Evolutionary conservation across 208 protist genomes (phyloP).

Genomic region (Acanthamoeba triangularis): DNA sequence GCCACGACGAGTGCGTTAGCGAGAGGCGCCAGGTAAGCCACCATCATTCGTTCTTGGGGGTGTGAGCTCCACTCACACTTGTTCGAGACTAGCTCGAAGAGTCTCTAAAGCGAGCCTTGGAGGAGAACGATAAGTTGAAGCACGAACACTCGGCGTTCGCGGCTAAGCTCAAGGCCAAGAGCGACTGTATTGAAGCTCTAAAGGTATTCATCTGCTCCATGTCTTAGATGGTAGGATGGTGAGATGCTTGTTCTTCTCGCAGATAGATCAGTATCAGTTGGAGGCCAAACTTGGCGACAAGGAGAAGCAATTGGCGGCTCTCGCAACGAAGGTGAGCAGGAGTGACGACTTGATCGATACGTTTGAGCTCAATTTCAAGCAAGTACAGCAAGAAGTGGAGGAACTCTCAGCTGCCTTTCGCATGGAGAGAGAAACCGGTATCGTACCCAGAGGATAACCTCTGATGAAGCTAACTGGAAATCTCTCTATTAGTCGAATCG

Average conservation of each 20-base stretch:
- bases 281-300: neutral
- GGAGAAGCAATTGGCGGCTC: neutral
- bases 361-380: neutral
- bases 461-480: neutral
- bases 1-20: neutral
- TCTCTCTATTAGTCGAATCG: neutral
- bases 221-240: neutral
- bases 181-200: neutral
- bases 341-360: neutral
- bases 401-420: neutral
- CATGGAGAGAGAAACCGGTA: constrained; percentile 12
- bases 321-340: neutral
- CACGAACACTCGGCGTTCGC: neutral
- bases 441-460: neutral
- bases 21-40: neutral
- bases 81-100: neutral
- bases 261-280: neutral
- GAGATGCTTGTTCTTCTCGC: neutral
- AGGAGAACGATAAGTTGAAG: neutral
- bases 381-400: neutral
- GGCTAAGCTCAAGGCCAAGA: constrained; percentile 10
- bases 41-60: neutral
- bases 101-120: neutral
- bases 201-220: neutral
- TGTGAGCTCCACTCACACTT: neutral